Evolutionary conservation across 352 stramenopile genomes (phyloP), one percentile per base, ranked within the genome.

Genomic region (Lagenidium giganteum): DNA sequence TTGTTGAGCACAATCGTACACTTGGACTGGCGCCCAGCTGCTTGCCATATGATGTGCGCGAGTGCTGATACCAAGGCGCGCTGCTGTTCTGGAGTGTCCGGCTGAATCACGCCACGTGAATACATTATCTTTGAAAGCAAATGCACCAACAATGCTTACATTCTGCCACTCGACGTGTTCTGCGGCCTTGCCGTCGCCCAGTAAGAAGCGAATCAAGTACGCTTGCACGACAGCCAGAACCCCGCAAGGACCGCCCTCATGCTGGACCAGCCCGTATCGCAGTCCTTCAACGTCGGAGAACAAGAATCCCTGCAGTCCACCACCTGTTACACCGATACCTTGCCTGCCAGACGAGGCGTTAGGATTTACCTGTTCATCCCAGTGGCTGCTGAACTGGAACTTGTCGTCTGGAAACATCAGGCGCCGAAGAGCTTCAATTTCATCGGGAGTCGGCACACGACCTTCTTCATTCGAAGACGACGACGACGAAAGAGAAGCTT

Each of bases 191-290:
- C 50, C 4, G 55, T 54, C 16, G 68, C 56, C n/a, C 13, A 86
- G 44, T 12, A 97, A 54, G 35, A 89, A 83, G 22, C 68, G 64
- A 25, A 98, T 54, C 20, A 96, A 70, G 46, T 96, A 95, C 0
- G 79, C 95, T 55, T 98, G 93, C 1, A 98, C 71, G 5, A 95
- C 85, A 9, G 95, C 95, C 12, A 98, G 70, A 1, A 98, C 89
- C 13, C 95, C 95, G 47, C 95, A 98, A 3, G 95, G 95, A 3
- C 95, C 95, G 25, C 95, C 95, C 53, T 98, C 80, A 38, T 80
- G 51, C 65, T 98, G 95, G 36, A 94, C 74, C 17, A 98, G 64
- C 26, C 95, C 94, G 57, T 95, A 98, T 26, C 70, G 58, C 9
- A 90, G 56, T 33, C 77, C 59, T 24, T 26, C 33, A 4, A 62